A percentile compares a stretch with the other conserved stretches of the same genome.
These are phyloP conservation scores for Xylona heveae DNA, from an alignment of 495 filamentous ascomycete species.

Conservation along the genomic window DNA sequence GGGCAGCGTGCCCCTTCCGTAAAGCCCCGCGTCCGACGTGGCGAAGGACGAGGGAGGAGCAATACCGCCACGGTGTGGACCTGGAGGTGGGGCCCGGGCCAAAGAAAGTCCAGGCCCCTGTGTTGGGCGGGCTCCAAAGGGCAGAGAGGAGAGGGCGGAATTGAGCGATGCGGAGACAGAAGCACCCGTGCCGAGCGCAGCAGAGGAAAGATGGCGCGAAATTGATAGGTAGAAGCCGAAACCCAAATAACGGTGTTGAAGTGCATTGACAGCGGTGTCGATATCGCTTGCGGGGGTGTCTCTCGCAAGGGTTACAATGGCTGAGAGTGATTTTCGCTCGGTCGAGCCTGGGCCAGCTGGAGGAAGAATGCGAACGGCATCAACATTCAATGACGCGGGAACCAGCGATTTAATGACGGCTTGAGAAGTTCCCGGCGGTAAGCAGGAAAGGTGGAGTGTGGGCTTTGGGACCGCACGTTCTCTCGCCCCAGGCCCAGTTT, in stretches of 20 bases:
- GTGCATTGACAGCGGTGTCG: constrained; percentile 49
- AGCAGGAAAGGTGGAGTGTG: constrained; percentile 52
- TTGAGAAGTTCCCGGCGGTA: constrained; percentile 43
- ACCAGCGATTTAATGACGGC: constrained; percentile 56
- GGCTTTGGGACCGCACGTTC: constrained; percentile 66
- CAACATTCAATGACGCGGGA: constrained; percentile 43
- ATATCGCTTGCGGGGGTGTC: constrained; percentile 76
- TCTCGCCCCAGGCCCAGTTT: constrained; percentile 19
- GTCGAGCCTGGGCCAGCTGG: constrained; percentile 31
- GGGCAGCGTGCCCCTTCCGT: constrained; percentile 17
- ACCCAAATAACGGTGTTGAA: constrained; percentile 78
- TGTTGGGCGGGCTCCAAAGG: constrained; percentile 71
- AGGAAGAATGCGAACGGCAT: constrained; percentile 55
- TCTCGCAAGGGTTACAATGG: constrained; percentile 66
- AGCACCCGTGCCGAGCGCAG: constrained; percentile 37
- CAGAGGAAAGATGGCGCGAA: constrained; percentile 68
- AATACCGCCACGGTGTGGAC: constrained; percentile 47
- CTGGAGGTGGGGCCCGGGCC: constrained; percentile 36
- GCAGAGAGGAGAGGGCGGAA: constrained; percentile 30
- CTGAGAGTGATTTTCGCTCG: constrained; percentile 58
- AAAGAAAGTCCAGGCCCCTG: constrained; percentile 20
- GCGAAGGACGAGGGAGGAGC: constrained; percentile 60
- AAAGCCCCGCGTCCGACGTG: constrained; percentile 12
- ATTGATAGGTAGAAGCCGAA: constrained; percentile 67
- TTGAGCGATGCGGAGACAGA: constrained; percentile 28